Base-by-base conservation (phyloP, 2,329 filamentous ascomycete species). In the Penicillium thymicola region DNA sequence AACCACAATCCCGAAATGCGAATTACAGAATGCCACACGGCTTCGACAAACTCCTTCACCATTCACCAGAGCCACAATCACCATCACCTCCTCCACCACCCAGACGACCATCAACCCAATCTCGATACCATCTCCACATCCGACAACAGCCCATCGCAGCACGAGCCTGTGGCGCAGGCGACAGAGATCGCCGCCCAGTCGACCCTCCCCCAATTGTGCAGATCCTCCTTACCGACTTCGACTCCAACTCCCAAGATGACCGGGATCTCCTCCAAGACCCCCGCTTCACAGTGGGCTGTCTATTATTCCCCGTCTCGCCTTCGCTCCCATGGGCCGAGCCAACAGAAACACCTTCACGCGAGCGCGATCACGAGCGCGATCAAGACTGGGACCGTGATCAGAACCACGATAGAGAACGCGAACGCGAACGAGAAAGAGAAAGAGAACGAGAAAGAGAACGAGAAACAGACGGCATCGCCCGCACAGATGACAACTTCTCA, bases 161-260 rank as follows among this genome's bases (percentile, higher is more conserved):
- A 41, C 72, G 78, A 55, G 77, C 78, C 32, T 78, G 76, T 62
- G 77, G 76, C 16, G 75, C 76, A 34, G 76, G 77, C 36, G 77
- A 79, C 51, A 71, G 77, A 58, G 77, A 78, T 54, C 72, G 78
- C 49, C 75, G 77, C 44, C 71, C 76, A 5, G 71, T 80, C 30
- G 78, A 80, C 57, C 78, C 78, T 16, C 75, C 77, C 21, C 77
- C 77, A 18, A 77, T 80, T 41, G 62, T 80, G 21, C 78, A 79
- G 57, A 68, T 80, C 51, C 70, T 78, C 34, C 66, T 80, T 16
- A 68, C 67, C 30, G 75, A 79, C 55, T 80, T 78, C 54, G 71
- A 79, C 56, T 65, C 75, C 2, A 58, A 62, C 3, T 75, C 70
- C 2, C 53, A 70, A 32, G 65, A 69, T 10, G 77, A 80, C 59